A percentile compares a stretch with the other conserved stretches of the same genome.
phyloP scores from a whole-genome alignment of 225 moss, liverwort and hornwort species.

The Polytrichum formosum region DNA sequence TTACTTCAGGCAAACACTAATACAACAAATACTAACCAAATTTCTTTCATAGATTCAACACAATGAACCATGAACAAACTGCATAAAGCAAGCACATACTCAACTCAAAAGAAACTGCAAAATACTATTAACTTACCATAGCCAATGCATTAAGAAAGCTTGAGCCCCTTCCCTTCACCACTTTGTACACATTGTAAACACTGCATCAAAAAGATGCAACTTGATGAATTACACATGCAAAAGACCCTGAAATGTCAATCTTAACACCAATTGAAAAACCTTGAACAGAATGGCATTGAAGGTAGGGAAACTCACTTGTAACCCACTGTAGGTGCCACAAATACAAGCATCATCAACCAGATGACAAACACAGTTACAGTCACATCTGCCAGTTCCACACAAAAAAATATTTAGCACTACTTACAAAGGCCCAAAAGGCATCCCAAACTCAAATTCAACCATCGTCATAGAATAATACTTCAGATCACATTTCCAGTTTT shows the following conservation, averaged over 20 bases:
- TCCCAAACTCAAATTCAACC: no score
- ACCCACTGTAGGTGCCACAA: conserved; percentile 69
- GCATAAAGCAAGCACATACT: no score
- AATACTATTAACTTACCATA: conserved; percentile 57
- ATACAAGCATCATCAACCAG: conserved; percentile 44
- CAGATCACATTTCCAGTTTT: neutral
- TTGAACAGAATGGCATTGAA: no score
- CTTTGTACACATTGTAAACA: conserved; percentile 60
- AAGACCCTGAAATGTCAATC: neutral
- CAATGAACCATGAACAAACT: no score
- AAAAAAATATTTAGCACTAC: neutral
- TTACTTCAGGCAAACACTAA: no score
- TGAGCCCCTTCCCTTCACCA: conserved; percentile 58
- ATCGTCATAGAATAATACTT: no score
- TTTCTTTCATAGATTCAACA: no score
- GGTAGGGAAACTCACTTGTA: conserved; percentile 62
- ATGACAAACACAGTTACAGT: conserved; percentile 61
- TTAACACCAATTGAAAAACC: neutral
- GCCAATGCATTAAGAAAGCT: conserved; percentile 77
- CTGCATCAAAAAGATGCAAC: conserved; percentile 22
- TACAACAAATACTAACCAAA: no score
- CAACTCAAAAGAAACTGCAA: neutral
- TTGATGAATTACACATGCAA: conserved; percentile 2
- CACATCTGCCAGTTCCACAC: conserved; percentile 49
- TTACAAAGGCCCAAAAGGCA: no score